phyloP scores from a whole-genome alignment of 177 flowering plant species.

The Tripterygium wilfordii region DNA sequence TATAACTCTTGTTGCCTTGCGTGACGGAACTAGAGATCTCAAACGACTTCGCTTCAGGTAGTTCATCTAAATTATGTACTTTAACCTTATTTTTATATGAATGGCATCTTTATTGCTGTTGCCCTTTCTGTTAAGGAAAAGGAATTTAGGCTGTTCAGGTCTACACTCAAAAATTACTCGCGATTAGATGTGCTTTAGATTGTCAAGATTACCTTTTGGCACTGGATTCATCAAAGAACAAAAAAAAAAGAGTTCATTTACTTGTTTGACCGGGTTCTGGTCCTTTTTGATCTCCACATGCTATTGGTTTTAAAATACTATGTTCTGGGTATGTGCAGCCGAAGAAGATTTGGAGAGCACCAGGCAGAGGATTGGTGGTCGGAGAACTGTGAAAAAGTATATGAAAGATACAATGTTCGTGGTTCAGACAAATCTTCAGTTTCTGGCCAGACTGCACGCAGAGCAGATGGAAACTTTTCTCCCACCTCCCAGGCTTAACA shows the following conservation, averaged over 20 bases:
- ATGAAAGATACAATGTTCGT: slow-evolving; percentile 80
- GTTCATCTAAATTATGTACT: background rate
- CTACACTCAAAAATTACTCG: too few relatives aligned
- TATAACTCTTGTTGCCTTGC: slow-evolving; percentile 86
- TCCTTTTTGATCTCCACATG: too few relatives aligned
- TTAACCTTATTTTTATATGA: too few relatives aligned
- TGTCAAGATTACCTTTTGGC: too few relatives aligned
- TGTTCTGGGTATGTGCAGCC: slow-evolving; percentile 47
- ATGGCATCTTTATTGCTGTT: too few relatives aligned
- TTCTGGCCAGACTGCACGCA: slow-evolving; percentile 47
- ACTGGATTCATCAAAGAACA: too few relatives aligned
- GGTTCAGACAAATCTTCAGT: slow-evolving; percentile 67
- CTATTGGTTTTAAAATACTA: too few relatives aligned
- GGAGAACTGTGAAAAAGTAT: slow-evolving; percentile 92
- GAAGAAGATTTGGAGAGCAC: slow-evolving; percentile 93
- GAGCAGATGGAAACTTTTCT: slow-evolving; percentile 50
- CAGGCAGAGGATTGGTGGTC: slow-evolving; percentile 99
- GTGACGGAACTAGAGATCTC: slow-evolving; percentile 95
- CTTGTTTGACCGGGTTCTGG: too few relatives aligned
- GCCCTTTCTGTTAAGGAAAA: too few relatives aligned
- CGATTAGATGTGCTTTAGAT: too few relatives aligned
- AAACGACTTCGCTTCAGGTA: slow-evolving; percentile 99
- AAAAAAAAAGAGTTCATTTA: too few relatives aligned
- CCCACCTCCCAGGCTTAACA: slow-evolving; percentile 34
- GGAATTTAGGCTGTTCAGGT: too few relatives aligned